Base-by-base conservation (phyloP, 75 land plant genomes). In the Selaginella moellendorffii region DNA sequence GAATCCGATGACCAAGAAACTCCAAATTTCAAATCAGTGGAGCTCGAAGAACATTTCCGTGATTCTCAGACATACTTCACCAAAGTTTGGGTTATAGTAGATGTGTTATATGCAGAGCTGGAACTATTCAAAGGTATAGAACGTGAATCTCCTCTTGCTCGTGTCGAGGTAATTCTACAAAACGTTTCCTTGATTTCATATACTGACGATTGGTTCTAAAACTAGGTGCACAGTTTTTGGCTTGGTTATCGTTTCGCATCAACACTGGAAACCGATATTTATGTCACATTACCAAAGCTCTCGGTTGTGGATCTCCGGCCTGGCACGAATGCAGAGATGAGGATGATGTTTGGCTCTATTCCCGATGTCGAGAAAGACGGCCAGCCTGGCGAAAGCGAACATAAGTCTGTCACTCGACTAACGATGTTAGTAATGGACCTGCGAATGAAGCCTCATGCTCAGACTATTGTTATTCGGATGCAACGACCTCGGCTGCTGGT, bases 141-240 rank as follows among this genome's bases (percentile, higher is more conserved):
- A 53, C 79, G 82, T 46, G 85, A 79, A 64, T 81, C 87, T 36
- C 76, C 88, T 68, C 74, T 95, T 26, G 99, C 96, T 65, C 85
- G 83, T 61, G 54, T 95, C 28, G 78, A 79, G 73, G 99, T 95
- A 73, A 74, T 82, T 36, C 46, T 5, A 36, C 46, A 36, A 5
- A 14, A 5, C 46, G 46, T 36, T 5, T 36, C 10, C 46, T 36
- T 36, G 29, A 27, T 64, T 74, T 63, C 84, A 95, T 96, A 71
- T 95, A 20, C n/a, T n/a, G n/a, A n/a, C n/a, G n/a, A n/a, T n/a
- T n/a, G n/a, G n/a, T n/a, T n/a, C n/a, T n/a, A n/a, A n/a, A n/a
- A n/a, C n/a, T n/a, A n/a, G n/a, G n/a, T n/a, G n/a, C 85, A 86
- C 71, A 86, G 81, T 9, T 81, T 95, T 31, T 95, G 96, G 99